Conservation (phyloP, 139 green algal species). For the Chlorella sp. region DNA sequence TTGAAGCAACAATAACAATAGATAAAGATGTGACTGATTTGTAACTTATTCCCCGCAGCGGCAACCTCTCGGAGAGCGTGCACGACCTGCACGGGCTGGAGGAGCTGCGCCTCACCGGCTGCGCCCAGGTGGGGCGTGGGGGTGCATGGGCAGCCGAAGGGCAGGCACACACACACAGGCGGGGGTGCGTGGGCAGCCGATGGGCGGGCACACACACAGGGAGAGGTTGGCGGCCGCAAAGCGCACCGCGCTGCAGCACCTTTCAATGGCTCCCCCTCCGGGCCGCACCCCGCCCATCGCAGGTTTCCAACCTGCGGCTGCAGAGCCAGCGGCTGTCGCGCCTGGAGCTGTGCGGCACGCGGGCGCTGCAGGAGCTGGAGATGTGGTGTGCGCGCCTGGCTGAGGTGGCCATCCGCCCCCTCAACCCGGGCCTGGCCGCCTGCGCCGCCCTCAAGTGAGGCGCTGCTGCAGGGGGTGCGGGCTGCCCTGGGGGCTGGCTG, state of each 20-base stretch:
- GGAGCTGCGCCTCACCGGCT: conserved; percentile 11
- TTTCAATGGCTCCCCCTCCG: no score
- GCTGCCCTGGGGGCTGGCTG: no score
- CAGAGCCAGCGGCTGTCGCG: neutral
- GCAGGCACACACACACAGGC: no score
- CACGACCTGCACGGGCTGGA: neutral
- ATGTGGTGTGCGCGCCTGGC: conserved; percentile 18
- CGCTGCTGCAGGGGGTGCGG: no score
- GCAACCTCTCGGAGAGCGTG: neutral
- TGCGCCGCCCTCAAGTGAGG: conserved; percentile 15
- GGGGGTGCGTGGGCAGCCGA: no score
- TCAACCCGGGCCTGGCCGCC: conserved; percentile 16
- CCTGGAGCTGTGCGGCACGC: conserved; percentile 11
- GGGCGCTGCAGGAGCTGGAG: conserved; percentile 13
- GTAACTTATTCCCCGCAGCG: neutral
- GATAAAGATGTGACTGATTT: no score
- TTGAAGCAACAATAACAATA: no score
- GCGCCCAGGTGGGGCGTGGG: neutral
- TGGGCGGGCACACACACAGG: no score
- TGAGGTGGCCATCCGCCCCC: neutral
- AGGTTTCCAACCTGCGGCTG: conserved; percentile 22
- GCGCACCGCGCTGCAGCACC: no score
- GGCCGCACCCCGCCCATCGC: no score
- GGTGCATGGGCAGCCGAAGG: no score
- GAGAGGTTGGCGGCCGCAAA: no score